Percentiles rank a stretch among this genome's conserved stretches.
These are phyloP conservation scores for Colletotrichum musicola DNA, from an alignment of 2,329 filamentous ascomycete species.

Conservation along the genomic window DNA sequence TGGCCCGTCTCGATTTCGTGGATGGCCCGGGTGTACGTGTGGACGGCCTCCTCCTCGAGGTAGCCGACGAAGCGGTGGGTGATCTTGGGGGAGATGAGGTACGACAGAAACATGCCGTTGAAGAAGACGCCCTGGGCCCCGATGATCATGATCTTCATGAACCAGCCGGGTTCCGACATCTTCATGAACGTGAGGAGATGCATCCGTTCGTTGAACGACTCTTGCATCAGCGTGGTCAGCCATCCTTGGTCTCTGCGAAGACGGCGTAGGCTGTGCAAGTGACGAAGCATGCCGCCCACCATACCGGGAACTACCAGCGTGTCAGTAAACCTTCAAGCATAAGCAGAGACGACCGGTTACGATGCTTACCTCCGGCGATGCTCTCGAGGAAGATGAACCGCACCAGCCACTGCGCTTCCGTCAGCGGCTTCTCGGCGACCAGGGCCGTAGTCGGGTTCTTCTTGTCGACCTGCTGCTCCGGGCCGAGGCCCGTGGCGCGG, in stretches of 20 bases:
- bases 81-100: conserved; percentile 86
- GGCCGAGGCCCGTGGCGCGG: conserved; percentile 77
- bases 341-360: too few relatives aligned
- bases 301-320: conserved; percentile 81
- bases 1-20: conserved; percentile 87
- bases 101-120: conserved; percentile 91
- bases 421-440: conserved; percentile 72
- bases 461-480: conserved; percentile 77
- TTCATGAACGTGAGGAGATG: conserved; percentile 93
- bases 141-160: conserved; percentile 93
- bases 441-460: conserved; percentile 67
- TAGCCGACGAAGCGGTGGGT: conserved; percentile 98
- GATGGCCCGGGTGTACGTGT: conserved; percentile 93
- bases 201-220: conserved; percentile 95
- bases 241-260: conserved; percentile 96
- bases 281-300: conserved; percentile 94
- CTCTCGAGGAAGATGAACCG: conserved; percentile 84
- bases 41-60: conserved; percentile 95
- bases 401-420: conserved; percentile 82
- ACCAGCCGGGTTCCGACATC: conserved; percentile 79
- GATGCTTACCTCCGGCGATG: conserved; percentile 74
- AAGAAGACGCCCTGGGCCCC: conserved; percentile 97
- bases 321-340: neutral
- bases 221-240: conserved; percentile 93
- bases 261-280: conserved; percentile 84